These are phyloP conservation scores for Clarireedia sp. DNA, from an alignment of 2,329 filamentous ascomycete genomes.

Conservation along the genomic window DNA sequence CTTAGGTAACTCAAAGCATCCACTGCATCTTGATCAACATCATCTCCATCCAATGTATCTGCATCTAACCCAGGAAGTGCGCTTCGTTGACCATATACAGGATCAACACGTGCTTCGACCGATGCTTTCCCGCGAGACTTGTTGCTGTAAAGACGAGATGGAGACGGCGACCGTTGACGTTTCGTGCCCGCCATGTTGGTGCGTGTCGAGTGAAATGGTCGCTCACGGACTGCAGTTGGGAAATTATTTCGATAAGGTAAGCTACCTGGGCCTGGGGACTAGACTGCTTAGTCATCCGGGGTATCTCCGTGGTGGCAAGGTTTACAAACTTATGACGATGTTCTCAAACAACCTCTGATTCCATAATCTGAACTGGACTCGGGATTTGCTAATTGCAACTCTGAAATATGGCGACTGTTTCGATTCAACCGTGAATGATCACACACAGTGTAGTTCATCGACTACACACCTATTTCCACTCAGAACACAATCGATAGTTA, in stretches of 20 bases:
- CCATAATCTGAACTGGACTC: too few species aligned
- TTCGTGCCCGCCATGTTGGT: constrained; percentile 4
- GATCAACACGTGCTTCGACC: constrained; percentile 40
- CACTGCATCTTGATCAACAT: constrained; percentile 54
- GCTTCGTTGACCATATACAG: constrained; percentile 62
- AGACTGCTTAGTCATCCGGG: not conserved
- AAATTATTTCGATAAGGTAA: not conserved
- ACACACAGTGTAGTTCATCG: not conserved
- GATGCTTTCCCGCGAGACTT: constrained; percentile 18
- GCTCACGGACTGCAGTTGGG: not conserved
- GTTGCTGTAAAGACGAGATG: constrained; percentile 15
- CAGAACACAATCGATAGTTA: not conserved
- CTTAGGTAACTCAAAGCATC: constrained; percentile 62
- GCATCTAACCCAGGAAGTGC: constrained; percentile 59
- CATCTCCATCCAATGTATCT: constrained; percentile 39
- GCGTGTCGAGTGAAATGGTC: not conserved
- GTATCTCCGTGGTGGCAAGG: too few species aligned
- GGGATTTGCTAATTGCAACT: too few species aligned
- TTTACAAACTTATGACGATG: too few species aligned
- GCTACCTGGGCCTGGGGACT: not conserved
- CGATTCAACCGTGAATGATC: not conserved
- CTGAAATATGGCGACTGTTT: too few species aligned
- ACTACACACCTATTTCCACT: not conserved
- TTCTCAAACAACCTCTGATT: too few species aligned
- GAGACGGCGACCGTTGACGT: constrained; percentile 1